A percentile compares a stretch with the other conserved stretches of the same genome.
phyloP scores from a whole-genome alignment of 805 yeast genomes.

The Ogataea wickerhamii region DNA sequence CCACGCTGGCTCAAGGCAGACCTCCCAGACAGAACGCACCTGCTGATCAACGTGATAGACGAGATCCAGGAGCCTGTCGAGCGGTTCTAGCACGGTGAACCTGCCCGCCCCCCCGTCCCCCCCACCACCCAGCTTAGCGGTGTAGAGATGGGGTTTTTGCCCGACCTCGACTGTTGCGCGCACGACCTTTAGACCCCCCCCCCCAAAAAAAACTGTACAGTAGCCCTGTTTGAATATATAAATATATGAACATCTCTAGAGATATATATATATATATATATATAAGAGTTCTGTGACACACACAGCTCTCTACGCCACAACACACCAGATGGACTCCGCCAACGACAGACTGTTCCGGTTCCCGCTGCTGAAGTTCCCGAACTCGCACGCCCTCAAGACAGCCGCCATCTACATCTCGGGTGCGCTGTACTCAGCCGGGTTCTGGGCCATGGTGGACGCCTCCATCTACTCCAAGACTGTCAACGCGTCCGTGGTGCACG shows the following conservation, averaged over 20 bases:
- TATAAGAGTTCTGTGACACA: no score
- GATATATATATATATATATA: no score
- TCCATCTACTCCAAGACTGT: constrained; percentile 80
- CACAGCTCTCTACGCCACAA: no score
- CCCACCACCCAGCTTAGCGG: no score
- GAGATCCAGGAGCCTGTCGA: constrained; percentile 43
- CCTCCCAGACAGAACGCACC: constrained; percentile 15
- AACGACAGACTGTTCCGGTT: constrained; percentile 60
- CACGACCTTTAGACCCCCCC: no score
- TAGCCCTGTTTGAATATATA: no score
- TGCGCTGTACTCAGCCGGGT: constrained; percentile 75
- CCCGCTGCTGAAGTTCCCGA: constrained; percentile 60
- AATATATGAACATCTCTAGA: no score
- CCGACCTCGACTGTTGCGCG: no score
- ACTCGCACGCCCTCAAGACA: constrained; percentile 65
- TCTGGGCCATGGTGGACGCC: constrained; percentile 87
- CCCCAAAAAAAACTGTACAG: no score
- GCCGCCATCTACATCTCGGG: constrained; percentile 78
- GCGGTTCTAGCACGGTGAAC: constrained; percentile 22
- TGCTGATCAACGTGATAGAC: constrained; percentile 35
- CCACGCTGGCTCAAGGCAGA: constrained; percentile 44
- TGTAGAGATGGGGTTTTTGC: no score
- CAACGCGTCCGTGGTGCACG: constrained; percentile 83
- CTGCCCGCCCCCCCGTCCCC: no score
- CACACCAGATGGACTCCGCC: constrained; percentile 30